A percentile compares a stretch with the other conserved stretches of the same genome.
These are phyloP conservation scores for Zymoseptoria passerinii DNA, from an alignment of 2,329 filamentous ascomycete species.

Conservation along the genomic window DNA sequence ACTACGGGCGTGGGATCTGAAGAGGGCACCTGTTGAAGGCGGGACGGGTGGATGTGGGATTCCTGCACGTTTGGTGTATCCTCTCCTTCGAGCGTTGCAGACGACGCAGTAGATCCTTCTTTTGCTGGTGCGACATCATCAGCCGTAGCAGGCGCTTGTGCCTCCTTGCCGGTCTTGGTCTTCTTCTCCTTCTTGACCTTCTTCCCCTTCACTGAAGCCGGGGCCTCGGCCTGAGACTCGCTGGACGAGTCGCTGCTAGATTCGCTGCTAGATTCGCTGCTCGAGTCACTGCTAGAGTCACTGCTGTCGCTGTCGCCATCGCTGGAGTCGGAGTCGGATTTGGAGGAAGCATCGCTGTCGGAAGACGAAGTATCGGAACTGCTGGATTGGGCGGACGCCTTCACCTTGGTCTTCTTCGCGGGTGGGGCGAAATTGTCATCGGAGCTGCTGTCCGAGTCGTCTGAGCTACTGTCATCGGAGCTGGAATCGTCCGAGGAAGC, in stretches of 20 bases:
- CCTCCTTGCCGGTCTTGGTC: conserved; percentile 27
- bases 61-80: conserved; percentile 9
- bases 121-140: neutral
- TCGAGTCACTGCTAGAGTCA: conserved; percentile 8
- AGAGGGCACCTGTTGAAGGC: conserved; percentile 19
- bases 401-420: conserved; percentile 25
- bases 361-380: conserved; percentile 19
- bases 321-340: conserved; percentile 30
- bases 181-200: conserved; percentile 19
- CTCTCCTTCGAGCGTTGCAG: conserved; percentile 24
- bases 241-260: conserved; percentile 30
- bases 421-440: conserved; percentile 26
- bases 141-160: conserved; percentile 11
- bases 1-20: conserved; percentile 4
- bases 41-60: conserved; percentile 34
- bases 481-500: conserved; percentile 10
- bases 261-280: conserved; percentile 2
- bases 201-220: conserved; percentile 13
- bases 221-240: conserved; percentile 16
- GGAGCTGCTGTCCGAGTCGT: conserved; percentile 16
- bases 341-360: conserved; percentile 16
- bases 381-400: conserved; percentile 10
- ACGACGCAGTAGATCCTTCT: conserved; percentile 24
- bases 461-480: neutral
- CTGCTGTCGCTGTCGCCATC: conserved; percentile 12